Conservation (phyloP, 2,329 filamentous ascomycete genomes). For the Helotiales sp. region DNA sequence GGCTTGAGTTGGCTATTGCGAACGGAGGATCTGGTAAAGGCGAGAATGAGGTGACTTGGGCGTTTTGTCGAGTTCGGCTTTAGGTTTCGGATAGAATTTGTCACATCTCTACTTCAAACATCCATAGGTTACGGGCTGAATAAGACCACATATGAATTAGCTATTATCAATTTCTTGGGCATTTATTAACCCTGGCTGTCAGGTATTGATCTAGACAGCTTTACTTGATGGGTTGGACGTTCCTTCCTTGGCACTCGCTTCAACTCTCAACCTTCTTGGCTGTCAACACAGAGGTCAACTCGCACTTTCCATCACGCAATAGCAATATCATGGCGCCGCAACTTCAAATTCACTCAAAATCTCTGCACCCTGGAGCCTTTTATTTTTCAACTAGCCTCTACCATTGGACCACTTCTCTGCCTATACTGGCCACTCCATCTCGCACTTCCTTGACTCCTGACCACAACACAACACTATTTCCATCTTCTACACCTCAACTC, state of each 20-base stretch:
- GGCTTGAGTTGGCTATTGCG: background rate
- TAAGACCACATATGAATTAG: background rate
- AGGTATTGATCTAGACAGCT: background rate
- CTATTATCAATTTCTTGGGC: too few species aligned
- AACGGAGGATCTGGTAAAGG: background rate
- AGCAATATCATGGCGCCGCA: background rate
- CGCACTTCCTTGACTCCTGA: background rate
- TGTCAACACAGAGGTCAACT: background rate
- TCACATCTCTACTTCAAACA: background rate
- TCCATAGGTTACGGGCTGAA: background rate
- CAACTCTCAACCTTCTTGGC: background rate
- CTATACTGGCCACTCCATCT: background rate
- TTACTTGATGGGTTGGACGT: too few species aligned
- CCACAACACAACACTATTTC: background rate
- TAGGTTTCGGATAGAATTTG: background rate
- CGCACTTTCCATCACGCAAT: background rate
- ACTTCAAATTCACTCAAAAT: background rate
- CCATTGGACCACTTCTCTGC: background rate
- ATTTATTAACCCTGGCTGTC: too few species aligned
- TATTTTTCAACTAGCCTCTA: background rate
- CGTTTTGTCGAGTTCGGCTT: background rate
- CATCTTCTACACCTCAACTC: background rate
- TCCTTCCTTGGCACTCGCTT: slow-evolving; percentile 10
- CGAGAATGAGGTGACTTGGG: background rate
- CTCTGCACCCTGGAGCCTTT: background rate